These are phyloP conservation scores for Pythium brachiatum DNA, from an alignment of 352 stramenopile genomes.

Conservation along the genomic window DNA sequence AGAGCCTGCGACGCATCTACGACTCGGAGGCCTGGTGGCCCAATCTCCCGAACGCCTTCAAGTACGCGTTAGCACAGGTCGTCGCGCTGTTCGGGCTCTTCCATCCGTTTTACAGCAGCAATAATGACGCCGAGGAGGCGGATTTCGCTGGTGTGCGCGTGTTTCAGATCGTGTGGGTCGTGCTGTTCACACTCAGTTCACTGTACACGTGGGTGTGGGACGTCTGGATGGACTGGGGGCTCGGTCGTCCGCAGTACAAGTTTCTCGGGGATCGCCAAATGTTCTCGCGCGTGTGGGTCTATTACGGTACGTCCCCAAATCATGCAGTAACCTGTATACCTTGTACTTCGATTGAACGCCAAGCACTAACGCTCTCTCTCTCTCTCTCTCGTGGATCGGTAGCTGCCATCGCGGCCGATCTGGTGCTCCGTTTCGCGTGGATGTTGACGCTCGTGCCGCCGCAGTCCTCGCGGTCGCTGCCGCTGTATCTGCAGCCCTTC, in stretches of 20 bases:
- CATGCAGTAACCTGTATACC: too few relatives aligned
- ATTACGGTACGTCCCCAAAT: constrained; percentile 39
- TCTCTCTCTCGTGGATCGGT: not conserved
- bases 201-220: constrained; percentile 85
- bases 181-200: constrained; percentile 77
- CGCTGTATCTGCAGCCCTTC: constrained; percentile 80
- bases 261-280: constrained; percentile 82
- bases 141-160: constrained; percentile 16
- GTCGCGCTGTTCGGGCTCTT: constrained; percentile 86
- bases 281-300: constrained; percentile 79
- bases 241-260: constrained; percentile 73
- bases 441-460: constrained; percentile 78
- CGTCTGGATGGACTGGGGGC: constrained; percentile 86
- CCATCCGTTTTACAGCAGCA: constrained; percentile 67
- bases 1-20: constrained; percentile 94
- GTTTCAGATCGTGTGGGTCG: constrained; percentile 72
- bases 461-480: constrained; percentile 50
- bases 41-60: constrained; percentile 94
- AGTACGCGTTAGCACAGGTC: constrained; percentile 90
- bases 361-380: not conserved
- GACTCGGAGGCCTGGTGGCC: constrained; percentile 95
- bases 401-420: constrained; percentile 69
- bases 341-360: too few relatives aligned
- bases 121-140: constrained; percentile 19
- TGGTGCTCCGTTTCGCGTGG: constrained; percentile 84